Conservation (phyloP, 495 filamentous ascomycete species). For the Talaromyces adpressus region DNA sequence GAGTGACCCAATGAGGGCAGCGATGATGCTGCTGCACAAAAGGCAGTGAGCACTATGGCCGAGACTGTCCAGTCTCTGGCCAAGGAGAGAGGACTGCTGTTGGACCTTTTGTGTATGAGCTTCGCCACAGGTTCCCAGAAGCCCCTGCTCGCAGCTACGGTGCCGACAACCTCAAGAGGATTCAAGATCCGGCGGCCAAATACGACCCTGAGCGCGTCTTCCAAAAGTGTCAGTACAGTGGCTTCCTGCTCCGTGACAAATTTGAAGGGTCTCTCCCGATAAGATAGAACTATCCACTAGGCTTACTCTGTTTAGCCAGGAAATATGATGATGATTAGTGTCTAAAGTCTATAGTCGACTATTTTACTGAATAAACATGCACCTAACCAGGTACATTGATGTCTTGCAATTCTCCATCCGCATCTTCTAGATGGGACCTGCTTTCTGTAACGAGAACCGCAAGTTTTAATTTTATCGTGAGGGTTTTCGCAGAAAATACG, state of each 20-base stretch:
- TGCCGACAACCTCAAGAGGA: slow-evolving; percentile 18
- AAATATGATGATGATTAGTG: too few species aligned
- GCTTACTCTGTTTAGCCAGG: too few species aligned
- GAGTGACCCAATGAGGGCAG: slow-evolving; percentile 1
- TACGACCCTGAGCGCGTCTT: slow-evolving; percentile 40
- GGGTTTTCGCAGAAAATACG: too few species aligned
- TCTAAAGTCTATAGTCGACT: too few species aligned
- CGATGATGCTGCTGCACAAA: slow-evolving; percentile 7
- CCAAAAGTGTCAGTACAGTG: slow-evolving; percentile 21
- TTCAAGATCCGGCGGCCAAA: slow-evolving; percentile 26
- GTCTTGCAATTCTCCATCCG: too few species aligned
- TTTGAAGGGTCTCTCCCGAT: too few species aligned
- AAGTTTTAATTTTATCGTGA: too few species aligned
- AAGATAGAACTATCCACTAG: too few species aligned
- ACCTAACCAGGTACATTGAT: too few species aligned
- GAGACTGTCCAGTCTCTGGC: slow-evolving; percentile 3
- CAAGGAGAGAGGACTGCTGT: slow-evolving; percentile 1
- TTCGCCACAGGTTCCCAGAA: slow-evolving; percentile 26
- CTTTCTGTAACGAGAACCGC: too few species aligned
- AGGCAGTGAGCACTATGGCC: not conserved
- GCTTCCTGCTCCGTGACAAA: slow-evolving; percentile 1
- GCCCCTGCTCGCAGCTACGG: slow-evolving; percentile 37
- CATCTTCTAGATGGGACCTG: too few species aligned
- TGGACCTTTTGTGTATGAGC: slow-evolving; percentile 8
- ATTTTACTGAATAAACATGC: too few species aligned